These are phyloP conservation scores for Sutorius eximius DNA, from an alignment of 1,284 basidiomycete species.

Conservation along the genomic window DNA sequence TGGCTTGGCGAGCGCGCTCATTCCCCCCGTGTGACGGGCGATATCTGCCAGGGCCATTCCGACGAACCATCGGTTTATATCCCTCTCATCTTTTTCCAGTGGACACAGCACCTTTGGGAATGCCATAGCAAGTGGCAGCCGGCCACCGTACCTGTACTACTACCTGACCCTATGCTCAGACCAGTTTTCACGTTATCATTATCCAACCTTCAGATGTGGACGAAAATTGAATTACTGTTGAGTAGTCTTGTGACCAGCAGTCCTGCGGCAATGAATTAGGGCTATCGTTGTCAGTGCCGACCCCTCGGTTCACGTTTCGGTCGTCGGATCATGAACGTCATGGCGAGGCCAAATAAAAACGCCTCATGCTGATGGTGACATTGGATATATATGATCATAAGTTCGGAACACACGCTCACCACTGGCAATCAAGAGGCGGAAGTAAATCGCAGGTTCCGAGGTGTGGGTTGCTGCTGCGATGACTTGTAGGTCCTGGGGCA, in stretches of 20 bases:
- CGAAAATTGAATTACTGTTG: not conserved
- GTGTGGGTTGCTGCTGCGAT: no score
- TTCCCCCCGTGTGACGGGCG: not conserved
- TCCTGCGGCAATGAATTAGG: not conserved
- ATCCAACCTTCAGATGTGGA: no score
- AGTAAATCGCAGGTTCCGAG: no score
- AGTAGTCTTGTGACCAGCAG: not conserved
- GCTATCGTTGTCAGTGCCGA: not conserved
- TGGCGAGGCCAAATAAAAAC: no score
- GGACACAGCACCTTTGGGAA: conserved; percentile 1
- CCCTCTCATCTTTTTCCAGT: conserved; percentile 6
- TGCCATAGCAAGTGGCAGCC: not conserved
- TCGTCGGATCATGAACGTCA: no score
- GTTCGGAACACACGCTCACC: no score
- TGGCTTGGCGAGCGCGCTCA: not conserved
- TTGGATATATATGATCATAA: not conserved
- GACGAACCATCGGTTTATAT: conserved; percentile 10
- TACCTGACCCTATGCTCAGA: not conserved
- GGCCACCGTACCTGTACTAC: not conserved
- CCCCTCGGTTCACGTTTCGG: no score
- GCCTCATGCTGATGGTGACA: no score
- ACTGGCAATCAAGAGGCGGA: no score
- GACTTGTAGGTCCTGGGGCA: no score
- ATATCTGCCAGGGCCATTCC: no score
- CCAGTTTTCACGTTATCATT: not conserved